phyloP scores from a whole-genome alignment of 495 filamentous ascomycete species.

The Talaromyces proteolyticus region DNA sequence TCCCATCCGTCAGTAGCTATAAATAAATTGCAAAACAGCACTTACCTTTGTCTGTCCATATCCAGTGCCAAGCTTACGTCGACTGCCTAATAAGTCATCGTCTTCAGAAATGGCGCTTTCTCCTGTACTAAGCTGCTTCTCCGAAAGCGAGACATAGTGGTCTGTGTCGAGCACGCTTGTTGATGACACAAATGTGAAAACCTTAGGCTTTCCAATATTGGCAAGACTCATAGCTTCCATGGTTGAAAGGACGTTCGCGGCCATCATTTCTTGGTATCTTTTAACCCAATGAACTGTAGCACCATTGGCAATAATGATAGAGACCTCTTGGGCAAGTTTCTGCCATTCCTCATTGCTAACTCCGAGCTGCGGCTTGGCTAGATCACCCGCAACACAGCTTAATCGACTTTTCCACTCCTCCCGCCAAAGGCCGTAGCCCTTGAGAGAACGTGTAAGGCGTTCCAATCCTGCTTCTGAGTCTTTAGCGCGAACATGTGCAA shows the following conservation, averaged over 20 bases:
- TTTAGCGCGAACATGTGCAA: constrained; percentile 73
- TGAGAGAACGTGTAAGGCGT: constrained; percentile 38
- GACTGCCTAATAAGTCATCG: constrained; percentile 61
- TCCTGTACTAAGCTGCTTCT: constrained; percentile 46
- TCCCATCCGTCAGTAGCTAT: background rate
- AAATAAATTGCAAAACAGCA: background rate
- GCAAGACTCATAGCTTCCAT: constrained; percentile 74
- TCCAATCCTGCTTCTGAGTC: constrained; percentile 40
- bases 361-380: constrained; percentile 67
- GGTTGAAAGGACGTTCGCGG: constrained; percentile 77
- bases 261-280: constrained; percentile 68
- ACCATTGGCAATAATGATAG: constrained; percentile 87
- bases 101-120: constrained; percentile 52
- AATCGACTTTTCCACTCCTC: constrained; percentile 61
- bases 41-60: constrained; percentile 78
- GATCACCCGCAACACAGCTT: constrained; percentile 63
- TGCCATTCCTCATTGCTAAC: constrained; percentile 58
- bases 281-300: constrained; percentile 85
- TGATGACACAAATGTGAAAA: constrained; percentile 77
- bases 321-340: constrained; percentile 54
- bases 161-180: constrained; percentile 80
- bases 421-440: constrained; percentile 74
- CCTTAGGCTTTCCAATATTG: constrained; percentile 70
- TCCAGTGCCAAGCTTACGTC: constrained; percentile 66
- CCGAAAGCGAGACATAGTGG: constrained; percentile 69